Evolutionary conservation across 441 rosid species (phyloP), one percentile per base, ranked within the genome.

Genomic region (Pelargonium myrrhifolium): DNA sequence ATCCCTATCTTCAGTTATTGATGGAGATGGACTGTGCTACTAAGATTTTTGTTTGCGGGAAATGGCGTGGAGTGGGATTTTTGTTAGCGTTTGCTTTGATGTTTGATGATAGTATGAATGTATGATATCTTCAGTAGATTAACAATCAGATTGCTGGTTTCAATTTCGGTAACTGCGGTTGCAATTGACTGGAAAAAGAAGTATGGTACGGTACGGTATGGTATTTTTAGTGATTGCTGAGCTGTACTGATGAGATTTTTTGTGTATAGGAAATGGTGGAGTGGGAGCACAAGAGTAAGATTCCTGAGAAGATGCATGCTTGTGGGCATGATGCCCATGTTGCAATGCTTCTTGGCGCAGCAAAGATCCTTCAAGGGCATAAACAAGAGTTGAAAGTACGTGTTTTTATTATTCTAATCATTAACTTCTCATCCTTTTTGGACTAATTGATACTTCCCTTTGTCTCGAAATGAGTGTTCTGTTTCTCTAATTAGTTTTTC

Each of bases 251-350:
- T 69, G 35, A 60, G 61, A 76, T 55, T 59, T 60, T 51, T 76
- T 66, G n/a, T 77, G 72, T 69, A 71, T 70, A 92, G 98, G 98
- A 92, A 82, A 67, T 85, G 90, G 97, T 88, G 63, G 96, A 90
- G 70, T 92, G 92, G 97, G 90, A 90, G 71, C 87, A 90, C 79
- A 90, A 86, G 84, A 92, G 98, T 73, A 90, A 83, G 74, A 67
- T 76, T 68, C 85, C 89, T 0, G 96, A 92, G 70, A 92, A 88
- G 78, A 92, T 92, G 98, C 98, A 92, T 69, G 97, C 93, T 74
- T 92, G 97, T 76, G 97, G 98, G 7, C 98, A 92, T 68, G 98
- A 92, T 79, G 88, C 87, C 67, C 98, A 92, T 83, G 91, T 89
- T 58, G 37, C 96, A 1, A 92, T 92, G 96, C 92, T 92, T 49